Conservation (phyloP, 148 eudicot species). For the Rhododendron simsii region DNA sequence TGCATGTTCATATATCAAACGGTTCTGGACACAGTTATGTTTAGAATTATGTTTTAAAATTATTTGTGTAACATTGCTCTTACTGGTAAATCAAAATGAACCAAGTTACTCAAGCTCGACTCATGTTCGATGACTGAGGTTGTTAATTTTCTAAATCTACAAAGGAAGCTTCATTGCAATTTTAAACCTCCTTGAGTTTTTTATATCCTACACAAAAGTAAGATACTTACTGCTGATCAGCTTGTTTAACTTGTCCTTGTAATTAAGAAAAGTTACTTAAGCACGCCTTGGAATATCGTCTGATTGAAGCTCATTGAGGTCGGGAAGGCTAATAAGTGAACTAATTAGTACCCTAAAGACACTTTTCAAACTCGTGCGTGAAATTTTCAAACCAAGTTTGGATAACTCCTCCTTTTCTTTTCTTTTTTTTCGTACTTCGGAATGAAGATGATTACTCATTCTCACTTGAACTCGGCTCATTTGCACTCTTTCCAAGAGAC, state of each 20-base stretch:
- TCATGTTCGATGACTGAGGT: neutral
- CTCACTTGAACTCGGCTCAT: neutral
- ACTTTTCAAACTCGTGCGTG: neutral
- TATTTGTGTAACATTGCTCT: no score
- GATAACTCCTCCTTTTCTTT: neutral
- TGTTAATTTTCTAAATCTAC: neutral
- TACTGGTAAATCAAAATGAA: neutral
- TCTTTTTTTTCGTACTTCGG: no score
- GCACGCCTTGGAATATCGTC: neutral
- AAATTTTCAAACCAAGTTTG: neutral
- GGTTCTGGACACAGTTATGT: no score
- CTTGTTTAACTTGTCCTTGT: no score
- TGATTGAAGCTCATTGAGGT: neutral
- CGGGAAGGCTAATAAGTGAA: neutral
- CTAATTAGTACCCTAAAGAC: neutral
- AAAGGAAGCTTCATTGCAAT: neutral
- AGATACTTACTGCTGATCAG: no score
- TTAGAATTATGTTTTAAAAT: no score
- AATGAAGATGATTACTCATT: no score
- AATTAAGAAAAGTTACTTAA: neutral
- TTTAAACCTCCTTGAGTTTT: neutral
- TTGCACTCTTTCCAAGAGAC: neutral
- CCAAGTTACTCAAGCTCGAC: neutral
- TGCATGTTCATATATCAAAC: no score
- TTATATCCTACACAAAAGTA: neutral